Evolutionary conservation across 495 filamentous ascomycete species (phyloP).

Genomic region (Aspergillus leporis): DNA sequence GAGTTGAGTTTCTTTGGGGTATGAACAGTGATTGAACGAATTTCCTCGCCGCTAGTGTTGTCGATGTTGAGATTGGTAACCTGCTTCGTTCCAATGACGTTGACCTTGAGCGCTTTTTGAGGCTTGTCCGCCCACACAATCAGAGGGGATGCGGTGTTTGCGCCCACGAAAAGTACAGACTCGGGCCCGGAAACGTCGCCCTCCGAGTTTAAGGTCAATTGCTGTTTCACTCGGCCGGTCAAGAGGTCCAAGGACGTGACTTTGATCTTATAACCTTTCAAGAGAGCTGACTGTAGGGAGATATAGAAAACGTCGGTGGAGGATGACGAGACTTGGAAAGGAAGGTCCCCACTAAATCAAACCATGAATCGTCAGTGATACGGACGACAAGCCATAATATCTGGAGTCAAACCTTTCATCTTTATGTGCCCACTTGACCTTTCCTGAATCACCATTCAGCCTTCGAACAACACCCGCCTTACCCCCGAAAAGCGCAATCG

Average conservation of each 20-base stretch:
- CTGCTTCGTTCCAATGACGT: slow-evolving; percentile 75
- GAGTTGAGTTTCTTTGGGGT: slow-evolving; percentile 69
- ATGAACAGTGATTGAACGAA: slow-evolving; percentile 69
- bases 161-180: slow-evolving; percentile 76
- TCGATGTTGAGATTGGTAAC: slow-evolving; percentile 51
- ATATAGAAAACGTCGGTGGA: slow-evolving; percentile 73
- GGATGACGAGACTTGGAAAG: slow-evolving; percentile 78
- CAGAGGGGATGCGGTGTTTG: slow-evolving; percentile 79
- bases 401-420: slow-evolving; percentile 53
- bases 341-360: slow-evolving; percentile 58
- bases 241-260: slow-evolving; percentile 69
- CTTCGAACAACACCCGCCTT: slow-evolving; percentile 62
- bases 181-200: slow-evolving; percentile 65
- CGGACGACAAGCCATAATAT: background rate
- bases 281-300: slow-evolving; percentile 65
- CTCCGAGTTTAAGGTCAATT: slow-evolving; percentile 69
- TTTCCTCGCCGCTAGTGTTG: slow-evolving; percentile 54
- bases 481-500: slow-evolving; percentile 64
- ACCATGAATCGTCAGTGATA: slow-evolving; percentile 23
- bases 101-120: slow-evolving; percentile 69
- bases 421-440: slow-evolving; percentile 72
- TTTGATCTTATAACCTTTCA: slow-evolving; percentile 70
- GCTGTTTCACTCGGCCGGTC: slow-evolving; percentile 65
- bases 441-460: slow-evolving; percentile 71
- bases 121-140: slow-evolving; percentile 78